Evolutionary conservation across 202 grass and related monocot species (phyloP).

Genomic region (Elaeis oleifera): DNA sequence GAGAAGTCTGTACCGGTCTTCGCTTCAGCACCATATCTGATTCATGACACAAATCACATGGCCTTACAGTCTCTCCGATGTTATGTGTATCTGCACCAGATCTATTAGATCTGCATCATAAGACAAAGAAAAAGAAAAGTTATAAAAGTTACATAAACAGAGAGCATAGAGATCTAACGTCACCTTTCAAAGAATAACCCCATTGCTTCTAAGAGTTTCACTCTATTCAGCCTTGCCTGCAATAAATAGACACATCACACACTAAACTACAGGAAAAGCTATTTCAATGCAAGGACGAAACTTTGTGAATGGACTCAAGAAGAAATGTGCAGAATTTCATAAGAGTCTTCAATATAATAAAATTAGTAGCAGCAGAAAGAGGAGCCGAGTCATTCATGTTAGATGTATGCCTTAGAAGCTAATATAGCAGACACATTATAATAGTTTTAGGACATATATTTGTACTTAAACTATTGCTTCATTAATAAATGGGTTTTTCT

Average conservation of each 20-base stretch:
- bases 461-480: too few species aligned
- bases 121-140: constrained; percentile 23
- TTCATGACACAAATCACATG: constrained; percentile 57
- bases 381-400: too few species aligned
- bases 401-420: too few species aligned
- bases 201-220: constrained; percentile 89
- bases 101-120: constrained; percentile 46
- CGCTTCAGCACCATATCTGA: constrained; percentile 76
- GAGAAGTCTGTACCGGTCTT: constrained; percentile 38
- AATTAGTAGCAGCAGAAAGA: too few species aligned
- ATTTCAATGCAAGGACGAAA: too few species aligned
- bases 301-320: too few species aligned
- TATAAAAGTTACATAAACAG: constrained; percentile 16
- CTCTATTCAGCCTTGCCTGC: constrained; percentile 73
- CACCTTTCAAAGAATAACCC: constrained; percentile 83
- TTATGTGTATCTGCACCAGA: constrained; percentile 44
- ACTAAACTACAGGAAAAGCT: constrained; percentile 6
- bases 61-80: constrained; percentile 52
- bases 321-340: too few species aligned
- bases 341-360: too few species aligned
- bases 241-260: constrained; percentile 18
- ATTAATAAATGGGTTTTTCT: too few species aligned
- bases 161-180: constrained; percentile 23
- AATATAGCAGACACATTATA: too few species aligned
- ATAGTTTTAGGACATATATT: too few species aligned